These are phyloP conservation scores for Albophoma yamanashiensis DNA, from an alignment of 2,329 filamentous ascomycete species.

Conservation along the genomic window DNA sequence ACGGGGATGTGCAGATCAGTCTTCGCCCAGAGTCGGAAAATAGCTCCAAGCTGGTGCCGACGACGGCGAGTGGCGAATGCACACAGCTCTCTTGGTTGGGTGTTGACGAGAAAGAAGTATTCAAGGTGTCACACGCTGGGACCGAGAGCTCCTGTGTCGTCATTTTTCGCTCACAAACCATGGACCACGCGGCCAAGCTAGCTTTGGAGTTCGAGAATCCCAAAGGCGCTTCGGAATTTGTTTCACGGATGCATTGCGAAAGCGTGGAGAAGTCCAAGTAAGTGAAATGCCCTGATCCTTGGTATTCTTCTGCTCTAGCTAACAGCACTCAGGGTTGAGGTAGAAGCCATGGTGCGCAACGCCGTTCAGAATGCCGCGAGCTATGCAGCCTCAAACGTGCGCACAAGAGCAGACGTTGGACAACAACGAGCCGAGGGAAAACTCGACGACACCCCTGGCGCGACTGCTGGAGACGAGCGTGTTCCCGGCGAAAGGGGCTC, in stretches of 20 bases:
- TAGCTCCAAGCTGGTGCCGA: slow-evolving; percentile 2
- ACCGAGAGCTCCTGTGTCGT: slow-evolving; percentile 8
- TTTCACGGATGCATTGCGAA: background rate
- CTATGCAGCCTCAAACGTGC: background rate
- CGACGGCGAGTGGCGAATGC: background rate
- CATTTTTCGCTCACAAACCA: slow-evolving; percentile 11
- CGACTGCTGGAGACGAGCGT: background rate
- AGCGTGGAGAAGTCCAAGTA: slow-evolving; percentile 3
- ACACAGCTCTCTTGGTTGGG: slow-evolving; percentile 3
- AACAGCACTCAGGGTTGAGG: background rate
- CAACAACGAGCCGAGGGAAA: background rate
- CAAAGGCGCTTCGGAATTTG: background rate
- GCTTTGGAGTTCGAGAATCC: slow-evolving; percentile 11
- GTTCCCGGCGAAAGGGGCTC: background rate
- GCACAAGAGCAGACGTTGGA: background rate
- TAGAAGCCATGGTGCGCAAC: background rate
- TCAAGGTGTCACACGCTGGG: slow-evolving; percentile 6
- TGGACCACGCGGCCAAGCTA: slow-evolving; percentile 4
- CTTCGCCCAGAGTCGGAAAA: slow-evolving; percentile 1
- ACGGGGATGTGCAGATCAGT: background rate
- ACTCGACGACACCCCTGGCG: background rate
- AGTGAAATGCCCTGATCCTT: slow-evolving; percentile 1
- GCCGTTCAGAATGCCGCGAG: slow-evolving; percentile 2
- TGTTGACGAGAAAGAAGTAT: slow-evolving; percentile 2
- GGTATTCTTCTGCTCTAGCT: background rate